phyloP scores from a whole-genome alignment of 768 basidiomycete genomes.

The Leccinum disarticulatum region DNA sequence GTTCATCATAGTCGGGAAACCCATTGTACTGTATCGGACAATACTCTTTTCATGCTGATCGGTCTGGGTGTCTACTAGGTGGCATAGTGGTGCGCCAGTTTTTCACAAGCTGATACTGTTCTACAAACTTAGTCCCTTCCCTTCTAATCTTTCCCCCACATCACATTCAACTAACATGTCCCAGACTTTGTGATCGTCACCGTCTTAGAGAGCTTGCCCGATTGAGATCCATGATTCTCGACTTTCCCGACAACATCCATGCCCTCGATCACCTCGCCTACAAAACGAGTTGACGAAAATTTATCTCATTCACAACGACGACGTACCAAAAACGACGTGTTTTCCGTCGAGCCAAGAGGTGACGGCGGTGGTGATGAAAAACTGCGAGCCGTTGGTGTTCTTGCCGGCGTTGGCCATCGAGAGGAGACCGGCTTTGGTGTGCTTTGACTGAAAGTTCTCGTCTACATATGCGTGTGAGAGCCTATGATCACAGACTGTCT shows the following conservation, averaged over 20 bases:
- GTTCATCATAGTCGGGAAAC: background rate
- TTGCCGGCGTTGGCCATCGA: slow-evolving; percentile 79
- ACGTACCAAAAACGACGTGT: slow-evolving; percentile 82
- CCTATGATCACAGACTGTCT: background rate
- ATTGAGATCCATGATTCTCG: background rate
- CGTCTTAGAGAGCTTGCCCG: background rate
- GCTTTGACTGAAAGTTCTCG: slow-evolving; percentile 81
- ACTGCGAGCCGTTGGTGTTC: slow-evolving; percentile 86
- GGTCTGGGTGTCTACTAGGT: background rate
- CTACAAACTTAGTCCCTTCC: background rate
- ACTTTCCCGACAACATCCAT: background rate
- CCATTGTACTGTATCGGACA: background rate
- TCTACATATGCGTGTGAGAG: slow-evolving; percentile 45
- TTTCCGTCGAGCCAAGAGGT: slow-evolving; percentile 80
- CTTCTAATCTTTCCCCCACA: background rate
- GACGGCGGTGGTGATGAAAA: slow-evolving; percentile 85
- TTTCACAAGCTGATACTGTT: background rate
- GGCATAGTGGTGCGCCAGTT: background rate
- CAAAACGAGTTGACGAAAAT: background rate
- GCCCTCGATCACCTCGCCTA: slow-evolving; percentile 13
- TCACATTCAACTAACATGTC: background rate
- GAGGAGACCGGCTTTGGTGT: slow-evolving; percentile 65
- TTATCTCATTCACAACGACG: background rate
- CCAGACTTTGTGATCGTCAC: slow-evolving; percentile 4
- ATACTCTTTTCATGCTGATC: background rate